phyloP scores from a whole-genome alignment of 202 grass and related monocot genomes.

The Setaria italica region DNA sequence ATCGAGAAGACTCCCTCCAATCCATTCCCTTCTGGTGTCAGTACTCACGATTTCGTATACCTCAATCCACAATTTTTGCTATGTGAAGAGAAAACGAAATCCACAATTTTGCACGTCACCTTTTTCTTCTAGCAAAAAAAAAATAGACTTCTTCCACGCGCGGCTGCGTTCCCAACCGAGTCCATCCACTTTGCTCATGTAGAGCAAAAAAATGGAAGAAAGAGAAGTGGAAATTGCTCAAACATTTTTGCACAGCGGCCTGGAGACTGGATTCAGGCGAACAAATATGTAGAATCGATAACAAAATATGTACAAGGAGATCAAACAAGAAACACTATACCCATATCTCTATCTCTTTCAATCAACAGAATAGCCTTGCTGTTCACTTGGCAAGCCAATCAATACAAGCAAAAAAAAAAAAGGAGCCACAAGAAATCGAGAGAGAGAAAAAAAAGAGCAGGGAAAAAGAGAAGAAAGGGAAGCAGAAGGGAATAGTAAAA shows the following conservation, averaged over 20 bases:
- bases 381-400: conserved; percentile 53
- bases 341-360: conserved; percentile 64
- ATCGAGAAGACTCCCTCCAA: conserved; percentile 39
- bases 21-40: conserved; percentile 31
- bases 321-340: conserved; percentile 56
- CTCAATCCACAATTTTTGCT: conserved; percentile 33
- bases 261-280: not conserved
- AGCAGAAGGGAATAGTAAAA: conserved; percentile 59
- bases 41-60: conserved; percentile 35
- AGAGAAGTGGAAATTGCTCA: not conserved
- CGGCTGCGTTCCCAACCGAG: not conserved
- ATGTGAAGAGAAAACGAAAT: not conserved
- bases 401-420: conserved; percentile 19
- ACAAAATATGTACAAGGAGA: not conserved
- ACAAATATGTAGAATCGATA: not conserved
- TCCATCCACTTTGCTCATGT: not conserved
- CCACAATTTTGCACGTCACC: not conserved
- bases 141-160: not conserved
- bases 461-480: conserved; percentile 55
- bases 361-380: conserved; percentile 56
- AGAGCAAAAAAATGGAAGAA: not conserved
- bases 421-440: not conserved
- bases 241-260: not conserved
- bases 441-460: not conserved
- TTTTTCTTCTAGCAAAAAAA: not conserved